Base-by-base conservation (phyloP, 495 filamentous ascomycete genomes). In the Hypoxylon lenormandii region DNA sequence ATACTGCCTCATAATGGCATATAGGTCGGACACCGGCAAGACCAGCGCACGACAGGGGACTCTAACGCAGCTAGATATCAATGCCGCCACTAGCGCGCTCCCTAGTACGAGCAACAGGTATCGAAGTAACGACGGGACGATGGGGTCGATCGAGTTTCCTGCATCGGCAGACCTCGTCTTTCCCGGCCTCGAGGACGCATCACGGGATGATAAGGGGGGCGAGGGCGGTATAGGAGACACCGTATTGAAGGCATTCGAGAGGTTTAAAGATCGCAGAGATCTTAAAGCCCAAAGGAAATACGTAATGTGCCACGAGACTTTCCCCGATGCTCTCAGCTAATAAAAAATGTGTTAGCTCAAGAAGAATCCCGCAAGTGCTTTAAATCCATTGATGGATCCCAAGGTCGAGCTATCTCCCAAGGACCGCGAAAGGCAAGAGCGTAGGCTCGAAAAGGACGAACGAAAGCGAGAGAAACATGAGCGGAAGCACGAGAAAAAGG, bases 1-100 rank as follows among this genome's bases (percentile, higher is more conserved):
- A 0, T 88, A 83, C 72, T 85, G 82, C 55, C 72, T 89, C 4
- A 76, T 90, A 33, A 86, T 90, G 83, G 85, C 84, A 7, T 88
- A 84, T 74, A 83, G 50, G 6, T 55, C 58, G 6, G 53, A 66
- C 18, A 46, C 66, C 15, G 43, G 60, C 18, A 61, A 70, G 42
- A 53, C 51, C 16, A 16, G 62, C 3, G 11, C 28, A 36, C 50
- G 70, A 42, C 46, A 59, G n/a, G 51, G 30, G 6, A 33, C 30
- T 11, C 3, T 33, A 7, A 33, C 30, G 10, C 30, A 33, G 30
- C 5, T 33, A 8, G 10, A 33, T 33, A 33, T 33, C 30, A 11
- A 33, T 33, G 30, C 30, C 26, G 26, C 26, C 30, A 33, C 30
- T 8, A 7, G 30, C 30, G 10, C 30, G 6, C 18, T 30, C 5